Conservation (phyloP, 1,284 basidiomycete species). For the Sphagnurus paluster region DNA sequence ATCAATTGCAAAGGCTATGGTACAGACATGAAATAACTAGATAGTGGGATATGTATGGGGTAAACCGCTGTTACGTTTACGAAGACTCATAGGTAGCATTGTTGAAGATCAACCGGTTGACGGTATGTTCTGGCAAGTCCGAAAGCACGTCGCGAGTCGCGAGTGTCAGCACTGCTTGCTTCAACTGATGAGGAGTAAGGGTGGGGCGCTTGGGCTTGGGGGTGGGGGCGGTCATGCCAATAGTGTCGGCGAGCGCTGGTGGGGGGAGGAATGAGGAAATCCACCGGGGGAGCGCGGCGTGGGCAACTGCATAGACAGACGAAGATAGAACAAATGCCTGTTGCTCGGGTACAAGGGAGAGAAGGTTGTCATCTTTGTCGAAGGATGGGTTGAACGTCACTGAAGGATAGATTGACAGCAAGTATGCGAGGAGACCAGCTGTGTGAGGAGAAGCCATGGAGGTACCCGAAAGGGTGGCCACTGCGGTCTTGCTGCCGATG, state of each 20-base stretch:
- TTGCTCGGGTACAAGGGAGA: slow-evolving; percentile 23
- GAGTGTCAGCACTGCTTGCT: slow-evolving; percentile 70
- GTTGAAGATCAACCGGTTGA: slow-evolving; percentile 81
- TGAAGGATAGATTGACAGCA: slow-evolving; percentile 78
- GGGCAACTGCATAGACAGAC: slow-evolving; percentile 53
- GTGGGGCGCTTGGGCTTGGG: slow-evolving; percentile 38
- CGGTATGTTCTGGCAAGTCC: slow-evolving; percentile 53
- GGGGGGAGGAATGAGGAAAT: slow-evolving; percentile 58
- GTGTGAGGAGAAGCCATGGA: slow-evolving; percentile 73
- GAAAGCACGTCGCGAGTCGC: slow-evolving; percentile 55
- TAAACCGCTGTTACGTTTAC: not conserved
- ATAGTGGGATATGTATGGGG: not conserved
- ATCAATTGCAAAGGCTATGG: slow-evolving; percentile 1
- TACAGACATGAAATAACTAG: not conserved
- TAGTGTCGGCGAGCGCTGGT: slow-evolving; percentile 46
- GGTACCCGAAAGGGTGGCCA: slow-evolving; percentile 74
- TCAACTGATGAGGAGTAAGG: slow-evolving; percentile 69
- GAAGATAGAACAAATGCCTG: slow-evolving; percentile 27
- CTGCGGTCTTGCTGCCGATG: slow-evolving; percentile 55
- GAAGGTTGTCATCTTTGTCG: slow-evolving; percentile 28
- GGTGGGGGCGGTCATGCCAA: slow-evolving; percentile 36
- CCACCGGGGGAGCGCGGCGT: slow-evolving; percentile 60
- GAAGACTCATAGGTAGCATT: slow-evolving; percentile 59
- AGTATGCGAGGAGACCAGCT: slow-evolving; percentile 81
- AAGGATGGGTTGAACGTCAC: slow-evolving; percentile 55